Evolutionary conservation across 1,139 yeast genomes (phyloP), one percentile per base, ranked within the genome.

Genomic region (Pichia sp.): DNA sequence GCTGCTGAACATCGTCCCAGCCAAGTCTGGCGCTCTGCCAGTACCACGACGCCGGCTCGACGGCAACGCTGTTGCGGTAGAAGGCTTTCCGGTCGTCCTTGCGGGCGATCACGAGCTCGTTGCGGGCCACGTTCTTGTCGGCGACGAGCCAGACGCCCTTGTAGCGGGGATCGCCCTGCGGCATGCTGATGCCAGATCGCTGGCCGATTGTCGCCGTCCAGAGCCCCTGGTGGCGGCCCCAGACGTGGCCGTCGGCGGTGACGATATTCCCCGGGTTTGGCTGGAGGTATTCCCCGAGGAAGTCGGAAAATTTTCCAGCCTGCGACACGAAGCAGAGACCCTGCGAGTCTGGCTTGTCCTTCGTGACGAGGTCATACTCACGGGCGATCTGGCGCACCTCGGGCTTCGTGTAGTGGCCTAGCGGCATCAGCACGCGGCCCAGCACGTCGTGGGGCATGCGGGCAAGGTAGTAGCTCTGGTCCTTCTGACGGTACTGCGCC

Each of bases 151-250:
- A 93, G 1, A 80, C 76, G 0, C 99, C 99, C 48, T 79, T 75
- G 60, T 80, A 84, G 8, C 70, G 67, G 0, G 93, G 95, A 62
- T 85, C 82, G 0, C 90, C 93, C 65, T 92, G 97, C 0, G 97
- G 97, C 87, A 90, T 79, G 3, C 88, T 77, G 2, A 90, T 70
- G 0, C 96, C 86, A 36, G 84, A 75, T 59, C 84, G 80, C 70
- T 93, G 99, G 0, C 99, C 99, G 31, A 93, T 83, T 0, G 99
- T 93, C n/a, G 90, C 95, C 55, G 87, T 84, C 98, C 99, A 95
- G 29, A 95, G 67, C 0, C 99, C 99, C 46, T 78, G 72, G 66
- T 92, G 97, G 52, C 71, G 67, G 0, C 97, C 98, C 81, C 95
- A 90, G 0, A 85, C 76, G 53, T 71, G 73, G 4, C 95, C 95